Base-by-base conservation (phyloP, 768 basidiomycete species). In the Hydnum rufescens region DNA sequence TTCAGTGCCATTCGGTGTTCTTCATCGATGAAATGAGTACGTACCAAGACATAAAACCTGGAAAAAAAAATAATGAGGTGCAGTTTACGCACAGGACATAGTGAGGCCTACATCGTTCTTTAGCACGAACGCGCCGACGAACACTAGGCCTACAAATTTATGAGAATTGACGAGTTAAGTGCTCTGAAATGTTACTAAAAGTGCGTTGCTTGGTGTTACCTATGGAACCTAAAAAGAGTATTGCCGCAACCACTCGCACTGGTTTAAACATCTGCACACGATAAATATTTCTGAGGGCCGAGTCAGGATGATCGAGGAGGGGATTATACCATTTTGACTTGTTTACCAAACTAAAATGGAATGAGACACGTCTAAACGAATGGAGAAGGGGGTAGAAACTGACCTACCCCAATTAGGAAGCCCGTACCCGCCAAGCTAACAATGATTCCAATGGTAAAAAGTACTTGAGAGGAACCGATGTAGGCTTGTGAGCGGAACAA, bases 231-330 rank as follows among this genome's bases (percentile, higher is more conserved):
- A 96, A 63, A 63, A 93, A 77, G 32, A 90, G 61, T 54, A 89
- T 63, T 1, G 86, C 77, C 2, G 90, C 89, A 19, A 85, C 66
- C 4, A 93, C 66, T 50, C 90, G 86, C 22, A 93, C 75, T 49
- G 88, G 84, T 65, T 90, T 90, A 74, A 93, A 93, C 89, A 92
- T 92, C 87, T 89, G 58, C 4, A 50, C 5, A 2, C 0, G 4
- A 3, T 16, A 13, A 49, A n/a, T 28, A 16, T n/a, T 32, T 13
- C 36, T 34, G 4, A 42, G 25, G 22, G 13, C 51, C 4, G 34
- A 53, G 18, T 52, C 1, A 19, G 18, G 30, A 29, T 36, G 26
- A 23, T 51, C 51, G n/a, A n/a, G 46, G 46, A 18, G 18, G n/a
- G 13, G n/a, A 18, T 61, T 73, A 59, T 58, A 84, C 87, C 58